A percentile compares a stretch with the other conserved stretches of the same genome.
These are phyloP conservation scores for Linum usitatissimum DNA, from an alignment of 345 rosid genomes.

Conservation along the genomic window DNA sequence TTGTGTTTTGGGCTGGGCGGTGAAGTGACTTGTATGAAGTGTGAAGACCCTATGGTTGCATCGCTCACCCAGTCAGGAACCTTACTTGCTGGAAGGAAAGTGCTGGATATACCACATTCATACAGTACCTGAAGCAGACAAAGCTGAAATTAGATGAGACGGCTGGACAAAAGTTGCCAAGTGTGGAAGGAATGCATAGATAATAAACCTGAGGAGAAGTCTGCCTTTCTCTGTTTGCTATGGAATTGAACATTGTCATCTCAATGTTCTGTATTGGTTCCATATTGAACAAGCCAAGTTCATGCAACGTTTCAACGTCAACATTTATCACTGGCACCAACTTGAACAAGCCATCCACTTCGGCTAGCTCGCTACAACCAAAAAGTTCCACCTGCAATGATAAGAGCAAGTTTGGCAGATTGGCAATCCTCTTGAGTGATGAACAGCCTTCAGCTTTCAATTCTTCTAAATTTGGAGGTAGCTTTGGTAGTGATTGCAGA, in stretches of 20 bases:
- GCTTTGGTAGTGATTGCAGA: constrained; percentile 12
- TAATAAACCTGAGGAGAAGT: constrained; percentile 11
- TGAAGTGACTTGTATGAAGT: constrained; percentile 7
- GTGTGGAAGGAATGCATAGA: not conserved
- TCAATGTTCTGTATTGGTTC: constrained; percentile 7
- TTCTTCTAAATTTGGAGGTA: not conserved
- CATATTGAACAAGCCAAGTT: constrained; percentile 9
- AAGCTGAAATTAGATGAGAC: not conserved
- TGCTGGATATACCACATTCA: constrained; percentile 15
- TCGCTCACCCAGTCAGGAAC: constrained; percentile 15
- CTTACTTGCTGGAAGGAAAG: constrained; percentile 12
- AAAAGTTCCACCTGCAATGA: not conserved
- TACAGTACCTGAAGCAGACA: constrained; percentile 10
- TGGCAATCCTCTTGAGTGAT: constrained; percentile 1
- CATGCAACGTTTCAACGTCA: not conserved
- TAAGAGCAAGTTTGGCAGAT: not conserved
- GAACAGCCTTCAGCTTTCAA: not conserved
- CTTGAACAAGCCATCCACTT: constrained; percentile 13
- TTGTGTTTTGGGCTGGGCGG: not conserved
- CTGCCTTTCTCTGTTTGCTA: constrained; percentile 5
- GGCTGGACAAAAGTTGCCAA: not conserved
- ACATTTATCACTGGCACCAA: constrained; percentile 10
- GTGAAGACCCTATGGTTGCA: not conserved
- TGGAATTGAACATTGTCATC: constrained; percentile 1
- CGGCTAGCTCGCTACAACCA: constrained; percentile 15